phyloP scores from a whole-genome alignment of 78 protist genomes.

The Dictyostelium firmibasis region DNA sequence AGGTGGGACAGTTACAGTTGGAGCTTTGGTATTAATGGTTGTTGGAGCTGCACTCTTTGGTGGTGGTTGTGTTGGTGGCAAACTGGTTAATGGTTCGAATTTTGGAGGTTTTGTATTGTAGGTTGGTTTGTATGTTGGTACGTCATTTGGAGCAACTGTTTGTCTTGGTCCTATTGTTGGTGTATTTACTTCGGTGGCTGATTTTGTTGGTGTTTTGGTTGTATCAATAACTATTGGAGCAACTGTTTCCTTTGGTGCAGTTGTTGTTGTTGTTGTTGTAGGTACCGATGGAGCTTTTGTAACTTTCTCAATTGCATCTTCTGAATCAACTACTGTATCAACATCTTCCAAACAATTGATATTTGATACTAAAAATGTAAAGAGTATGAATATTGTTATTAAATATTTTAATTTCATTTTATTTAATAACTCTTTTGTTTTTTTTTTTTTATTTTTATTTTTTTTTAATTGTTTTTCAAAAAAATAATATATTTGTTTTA shows the following conservation, averaged over 20 bases:
- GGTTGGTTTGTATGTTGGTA: neutral
- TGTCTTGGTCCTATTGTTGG: neutral
- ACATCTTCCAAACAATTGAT: neutral
- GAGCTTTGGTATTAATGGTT: neutral
- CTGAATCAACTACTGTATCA: neutral
- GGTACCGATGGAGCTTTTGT: neutral
- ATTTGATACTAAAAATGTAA: neutral
- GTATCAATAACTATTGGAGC: neutral
- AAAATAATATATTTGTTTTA: neutral
- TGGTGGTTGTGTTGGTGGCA: neutral
- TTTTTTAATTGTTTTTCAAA: neutral
- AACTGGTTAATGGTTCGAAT: neutral
- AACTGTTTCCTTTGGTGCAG: neutral
- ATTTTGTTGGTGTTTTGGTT: neutral
- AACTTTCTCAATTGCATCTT: neutral
- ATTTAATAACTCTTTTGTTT: too few species aligned
- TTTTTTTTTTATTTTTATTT: too few species aligned
- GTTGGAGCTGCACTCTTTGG: neutral
- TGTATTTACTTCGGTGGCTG: neutral
- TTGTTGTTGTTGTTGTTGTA: neutral
- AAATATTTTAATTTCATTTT: neutral
- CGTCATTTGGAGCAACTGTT: neutral
- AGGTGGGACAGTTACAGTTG: neutral
- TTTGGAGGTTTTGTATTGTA: conserved; percentile 5
- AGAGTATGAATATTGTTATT: neutral